Evolutionary conservation across 176 grass and related monocot genomes (phyloP), one percentile per base, ranked within the genome.

Genomic region (Cenchrus fungigraminus): DNA sequence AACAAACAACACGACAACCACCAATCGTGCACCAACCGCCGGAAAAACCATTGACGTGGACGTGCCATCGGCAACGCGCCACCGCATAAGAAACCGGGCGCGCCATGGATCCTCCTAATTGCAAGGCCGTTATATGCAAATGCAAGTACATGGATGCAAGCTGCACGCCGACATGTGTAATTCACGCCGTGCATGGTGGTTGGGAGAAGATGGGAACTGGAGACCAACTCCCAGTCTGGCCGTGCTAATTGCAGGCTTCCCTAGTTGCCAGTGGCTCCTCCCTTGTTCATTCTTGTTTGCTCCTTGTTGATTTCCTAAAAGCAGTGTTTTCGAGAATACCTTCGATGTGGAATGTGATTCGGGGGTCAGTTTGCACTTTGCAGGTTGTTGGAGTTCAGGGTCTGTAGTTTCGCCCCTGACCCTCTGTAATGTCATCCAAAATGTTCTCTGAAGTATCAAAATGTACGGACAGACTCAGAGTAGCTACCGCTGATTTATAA

Each of bases 151-250:
- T 62, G 43, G 25, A 71, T 77, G 32, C 78, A 75, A 45, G 54
- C 17, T 42, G 74, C 47, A 79, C 8, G 58, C 56, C 29, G 29
- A 51, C 22, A 15, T 51, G 70, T 51, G 70, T 8, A 51, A 46
- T 52, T 6, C 59, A 80, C 32, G 68, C 56, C 17, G 5, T 37
- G 29, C 78, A 12, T 28, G 79, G 72, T 82, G 34, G 86, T 82
- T 87, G 71, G 86, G 15, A 28, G 53, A 43, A 70, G 72, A 87
- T 49, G 69, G 86, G 51, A 61, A 82, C 45, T 31, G 72, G 37
- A 15, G 72, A 77, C 79, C 79, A 51, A 43, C 64, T 70, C 20
- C 72, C 28, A 70, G 71, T 42, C 63, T 55, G 15, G 32, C 6
- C 6, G 37, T 40, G 37, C 28, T 49, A 34, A 40, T 85, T 78